phyloP scores from a whole-genome alignment of 2,329 filamentous ascomycete species.

The Trichoderma hamatum region DNA sequence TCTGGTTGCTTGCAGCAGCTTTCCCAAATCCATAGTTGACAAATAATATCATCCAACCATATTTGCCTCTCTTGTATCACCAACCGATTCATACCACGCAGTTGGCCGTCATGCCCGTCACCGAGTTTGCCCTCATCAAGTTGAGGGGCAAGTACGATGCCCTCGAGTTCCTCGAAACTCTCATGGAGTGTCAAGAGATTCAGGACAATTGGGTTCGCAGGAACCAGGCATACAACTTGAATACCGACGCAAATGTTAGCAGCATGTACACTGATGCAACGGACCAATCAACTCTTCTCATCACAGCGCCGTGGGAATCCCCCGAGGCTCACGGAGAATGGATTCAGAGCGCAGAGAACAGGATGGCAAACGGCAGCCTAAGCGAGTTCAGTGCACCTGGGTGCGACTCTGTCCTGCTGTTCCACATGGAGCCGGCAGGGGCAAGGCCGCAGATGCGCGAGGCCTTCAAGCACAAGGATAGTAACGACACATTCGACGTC shows the following conservation, averaged over 20 bases:
- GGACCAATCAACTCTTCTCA: constrained; percentile 44
- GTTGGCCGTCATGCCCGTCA: constrained; percentile 41
- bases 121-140: constrained; percentile 45
- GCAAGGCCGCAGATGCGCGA: constrained; percentile 32
- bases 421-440: constrained; percentile 46
- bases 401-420: constrained; percentile 41
- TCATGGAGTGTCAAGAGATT: constrained; percentile 39
- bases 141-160: constrained; percentile 37
- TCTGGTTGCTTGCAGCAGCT: not conserved
- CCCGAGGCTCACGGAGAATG: constrained; percentile 47
- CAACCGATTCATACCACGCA: not conserved
- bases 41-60: not conserved
- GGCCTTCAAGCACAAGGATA: constrained; percentile 33
- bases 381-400: constrained; percentile 40
- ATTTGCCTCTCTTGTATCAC: not conserved
- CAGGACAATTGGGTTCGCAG: constrained; percentile 47
- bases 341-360: constrained; percentile 49
- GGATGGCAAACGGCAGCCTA: constrained; percentile 40
- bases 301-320: constrained; percentile 51
- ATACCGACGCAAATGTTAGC: constrained; percentile 41
- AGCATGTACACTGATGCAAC: constrained; percentile 42
- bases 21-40: constrained; percentile 3
- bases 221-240: constrained; percentile 42
- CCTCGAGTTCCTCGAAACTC: constrained; percentile 40
- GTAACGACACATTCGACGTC: constrained; percentile 41